Conservation (phyloP, 306 rosid species). For the Leucaena leucocephala region DNA sequence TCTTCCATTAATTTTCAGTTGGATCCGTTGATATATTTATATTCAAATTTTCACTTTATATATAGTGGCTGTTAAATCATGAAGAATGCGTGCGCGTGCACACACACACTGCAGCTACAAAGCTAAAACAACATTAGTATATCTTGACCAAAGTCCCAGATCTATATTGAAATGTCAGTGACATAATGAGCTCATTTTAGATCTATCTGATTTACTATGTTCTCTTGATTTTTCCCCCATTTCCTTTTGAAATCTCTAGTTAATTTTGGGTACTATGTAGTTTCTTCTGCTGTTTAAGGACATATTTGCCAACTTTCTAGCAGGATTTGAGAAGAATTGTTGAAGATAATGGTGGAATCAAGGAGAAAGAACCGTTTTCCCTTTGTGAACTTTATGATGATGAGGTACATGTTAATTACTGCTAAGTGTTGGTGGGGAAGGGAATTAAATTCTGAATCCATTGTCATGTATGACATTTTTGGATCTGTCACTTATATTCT, state of each 20-base stretch:
- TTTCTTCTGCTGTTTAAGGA: conserved; percentile 16
- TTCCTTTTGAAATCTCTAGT: conserved; percentile 32
- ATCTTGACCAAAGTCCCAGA: not conserved
- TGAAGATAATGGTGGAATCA: conserved; percentile 58
- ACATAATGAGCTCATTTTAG: conserved; percentile 24
- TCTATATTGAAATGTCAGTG: conserved; percentile 20
- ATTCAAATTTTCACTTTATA: conserved; percentile 19
- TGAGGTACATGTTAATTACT: conserved; percentile 60
- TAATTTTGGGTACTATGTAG: conserved; percentile 17
- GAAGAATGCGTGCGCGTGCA: conserved; percentile 2
- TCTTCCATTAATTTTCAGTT: conserved; percentile 15
- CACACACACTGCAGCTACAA: conserved; percentile 9
- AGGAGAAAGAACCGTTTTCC: conserved; percentile 86
- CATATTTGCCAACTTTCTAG: conserved; percentile 27
- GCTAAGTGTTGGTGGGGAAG: conserved; percentile 7
- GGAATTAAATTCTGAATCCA: conserved; percentile 21
- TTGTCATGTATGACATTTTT: conserved; percentile 28
- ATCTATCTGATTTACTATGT: conserved; percentile 28
- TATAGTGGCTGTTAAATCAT: conserved; percentile 27
- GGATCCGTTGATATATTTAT: conserved; percentile 16
- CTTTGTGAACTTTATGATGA: conserved; percentile 57
- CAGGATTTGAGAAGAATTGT: conserved; percentile 85
- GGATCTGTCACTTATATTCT: conserved; percentile 17
- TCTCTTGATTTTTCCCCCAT: conserved; percentile 9
- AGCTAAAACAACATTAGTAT: not conserved